Conservation (phyloP, 1,284 basidiomycete genomes). For the Bjerkandera adusta region DNA sequence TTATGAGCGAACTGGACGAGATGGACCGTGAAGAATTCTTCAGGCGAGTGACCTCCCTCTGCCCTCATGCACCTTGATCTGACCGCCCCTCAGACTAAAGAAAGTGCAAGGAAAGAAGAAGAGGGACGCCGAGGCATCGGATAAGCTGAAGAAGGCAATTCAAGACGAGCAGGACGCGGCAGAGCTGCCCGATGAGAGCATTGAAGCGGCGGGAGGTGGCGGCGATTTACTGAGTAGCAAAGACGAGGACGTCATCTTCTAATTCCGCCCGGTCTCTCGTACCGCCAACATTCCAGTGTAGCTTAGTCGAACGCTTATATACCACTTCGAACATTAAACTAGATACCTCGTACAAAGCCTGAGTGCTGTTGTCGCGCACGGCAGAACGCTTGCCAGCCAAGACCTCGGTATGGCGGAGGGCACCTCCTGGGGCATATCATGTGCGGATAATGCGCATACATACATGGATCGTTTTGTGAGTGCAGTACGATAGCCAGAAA, state of each 20-base stretch:
- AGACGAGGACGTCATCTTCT: slow-evolving; percentile 93
- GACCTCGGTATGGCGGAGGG: too few species aligned
- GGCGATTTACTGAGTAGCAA: slow-evolving; percentile 78
- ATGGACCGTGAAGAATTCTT: slow-evolving; percentile 99
- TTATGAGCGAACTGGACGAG: slow-evolving; percentile 93
- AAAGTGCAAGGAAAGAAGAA: slow-evolving; percentile 99
- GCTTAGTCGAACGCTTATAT: slow-evolving; percentile 15
- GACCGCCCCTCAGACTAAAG: slow-evolving; percentile 59
- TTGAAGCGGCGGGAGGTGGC: slow-evolving; percentile 21
- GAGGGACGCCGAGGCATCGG: slow-evolving; percentile 62
- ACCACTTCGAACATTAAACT: slow-evolving; percentile 24
- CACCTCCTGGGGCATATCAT: slow-evolving; percentile 50
- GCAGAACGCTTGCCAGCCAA: too few species aligned
- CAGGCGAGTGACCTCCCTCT: slow-evolving; percentile 48
- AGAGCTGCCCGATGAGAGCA: slow-evolving; percentile 4
- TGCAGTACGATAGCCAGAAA: slow-evolving; percentile 34
- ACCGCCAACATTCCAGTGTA: slow-evolving; percentile 1
- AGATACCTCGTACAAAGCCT: slow-evolving; percentile 17
- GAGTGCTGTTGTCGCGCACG: background rate
- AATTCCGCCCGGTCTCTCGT: slow-evolving; percentile 19
- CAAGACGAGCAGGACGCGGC: slow-evolving; percentile 23
- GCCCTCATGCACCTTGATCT: background rate
- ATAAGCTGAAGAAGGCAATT: slow-evolving; percentile 33
- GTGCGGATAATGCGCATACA: slow-evolving; percentile 42
- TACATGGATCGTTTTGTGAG: slow-evolving; percentile 50